phyloP scores from a whole-genome alignment of 2,329 filamentous ascomycete genomes.

The Aschersonia sp. region DNA sequence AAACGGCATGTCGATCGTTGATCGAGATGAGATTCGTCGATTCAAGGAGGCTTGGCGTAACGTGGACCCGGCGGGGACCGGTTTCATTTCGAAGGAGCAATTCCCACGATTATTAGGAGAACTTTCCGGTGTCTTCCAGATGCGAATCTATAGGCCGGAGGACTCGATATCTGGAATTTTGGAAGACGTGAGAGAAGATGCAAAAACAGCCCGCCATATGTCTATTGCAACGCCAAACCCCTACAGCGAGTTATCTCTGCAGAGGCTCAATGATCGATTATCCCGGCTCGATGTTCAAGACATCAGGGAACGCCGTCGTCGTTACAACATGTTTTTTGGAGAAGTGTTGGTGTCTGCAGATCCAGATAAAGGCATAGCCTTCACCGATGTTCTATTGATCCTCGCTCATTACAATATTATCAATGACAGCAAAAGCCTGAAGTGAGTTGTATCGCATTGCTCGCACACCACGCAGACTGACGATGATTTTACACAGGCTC shows the following conservation, averaged over 20 bases:
- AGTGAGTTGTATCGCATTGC: slow-evolving; percentile 30
- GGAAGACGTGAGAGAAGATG: slow-evolving; percentile 60
- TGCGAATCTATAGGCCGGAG: slow-evolving; percentile 88
- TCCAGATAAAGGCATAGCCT: slow-evolving; percentile 76
- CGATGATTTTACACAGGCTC: slow-evolving; percentile 35
- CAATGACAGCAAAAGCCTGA: slow-evolving; percentile 88
- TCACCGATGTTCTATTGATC: slow-evolving; percentile 86
- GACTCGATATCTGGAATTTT: slow-evolving; percentile 78
- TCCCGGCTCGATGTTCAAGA: slow-evolving; percentile 57
- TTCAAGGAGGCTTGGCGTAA: slow-evolving; percentile 99
- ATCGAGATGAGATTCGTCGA: slow-evolving; percentile 81
- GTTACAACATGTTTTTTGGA: slow-evolving; percentile 92
- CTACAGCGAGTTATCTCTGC: slow-evolving; percentile 52
- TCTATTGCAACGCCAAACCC: slow-evolving; percentile 39
- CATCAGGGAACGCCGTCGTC: slow-evolving; percentile 60
- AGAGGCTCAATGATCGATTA: slow-evolving; percentile 60
- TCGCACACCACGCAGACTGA: not conserved
- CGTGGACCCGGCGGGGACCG: slow-evolving; percentile 80
- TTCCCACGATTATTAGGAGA: slow-evolving; percentile 84
- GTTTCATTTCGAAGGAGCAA: slow-evolving; percentile 77
- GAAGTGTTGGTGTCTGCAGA: slow-evolving; percentile 91
- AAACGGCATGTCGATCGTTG: slow-evolving; percentile 79
- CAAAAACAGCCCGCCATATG: slow-evolving; percentile 34
- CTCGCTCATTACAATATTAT: slow-evolving; percentile 98
- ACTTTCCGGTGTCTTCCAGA: slow-evolving; percentile 88